Evolutionary conservation across 257 asterid genomes (phyloP).

Genomic region (Echites panduratus): DNA sequence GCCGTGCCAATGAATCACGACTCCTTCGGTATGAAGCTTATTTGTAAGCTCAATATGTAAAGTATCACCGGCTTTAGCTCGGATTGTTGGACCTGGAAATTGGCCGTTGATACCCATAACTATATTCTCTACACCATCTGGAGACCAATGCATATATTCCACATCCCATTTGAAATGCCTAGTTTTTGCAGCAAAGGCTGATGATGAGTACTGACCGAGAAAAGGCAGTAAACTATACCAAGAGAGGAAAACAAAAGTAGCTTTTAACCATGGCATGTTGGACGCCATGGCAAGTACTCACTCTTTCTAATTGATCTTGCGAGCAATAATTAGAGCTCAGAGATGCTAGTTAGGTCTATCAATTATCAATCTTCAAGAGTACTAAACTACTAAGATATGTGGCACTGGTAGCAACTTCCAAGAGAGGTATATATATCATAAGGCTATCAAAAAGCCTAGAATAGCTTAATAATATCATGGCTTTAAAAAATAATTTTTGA

Average conservation of each 20-base stretch:
- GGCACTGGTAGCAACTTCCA: too few species aligned
- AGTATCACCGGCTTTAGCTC: conserved; percentile 65
- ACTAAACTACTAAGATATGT: too few species aligned
- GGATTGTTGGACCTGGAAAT: conserved; percentile 79
- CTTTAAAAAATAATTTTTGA: too few species aligned
- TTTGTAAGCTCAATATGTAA: conserved; percentile 55
- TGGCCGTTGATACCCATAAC: conserved; percentile 66
- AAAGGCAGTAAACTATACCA: neutral
- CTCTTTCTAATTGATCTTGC: too few species aligned
- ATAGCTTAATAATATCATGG: too few species aligned
- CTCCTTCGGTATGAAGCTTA: conserved; percentile 62
- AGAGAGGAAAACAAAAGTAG: neutral
- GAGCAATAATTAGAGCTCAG: too few species aligned
- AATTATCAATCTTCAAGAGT: too few species aligned
- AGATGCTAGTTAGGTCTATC: too few species aligned
- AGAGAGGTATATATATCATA: too few species aligned
- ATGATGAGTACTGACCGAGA: neutral
- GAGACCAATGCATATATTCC: conserved; percentile 55
- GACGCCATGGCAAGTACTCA: neutral
- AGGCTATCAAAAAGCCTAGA: too few species aligned
- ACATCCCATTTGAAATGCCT: conserved; percentile 63
- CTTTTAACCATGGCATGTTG: neutral
- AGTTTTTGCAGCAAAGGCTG: conserved; percentile 27
- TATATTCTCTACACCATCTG: conserved; percentile 57
- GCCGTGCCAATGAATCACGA: conserved; percentile 89